Conservation (phyloP, 345 rosid species). For the Salix suchowensis region DNA sequence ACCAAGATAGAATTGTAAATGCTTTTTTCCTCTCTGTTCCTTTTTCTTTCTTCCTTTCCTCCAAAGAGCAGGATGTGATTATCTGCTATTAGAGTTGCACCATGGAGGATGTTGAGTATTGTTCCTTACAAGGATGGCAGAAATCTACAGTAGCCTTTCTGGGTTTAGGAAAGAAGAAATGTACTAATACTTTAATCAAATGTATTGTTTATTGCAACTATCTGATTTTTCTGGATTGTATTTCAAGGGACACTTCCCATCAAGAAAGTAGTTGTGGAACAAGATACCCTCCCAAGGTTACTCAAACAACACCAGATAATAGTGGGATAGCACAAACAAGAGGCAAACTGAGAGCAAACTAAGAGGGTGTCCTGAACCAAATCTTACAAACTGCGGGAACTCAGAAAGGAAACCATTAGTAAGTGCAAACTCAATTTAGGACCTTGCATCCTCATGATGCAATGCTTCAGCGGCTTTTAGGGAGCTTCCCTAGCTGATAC, state of each 20-base stretch:
- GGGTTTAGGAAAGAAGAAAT: neutral
- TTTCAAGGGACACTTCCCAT: neutral
- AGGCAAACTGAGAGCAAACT: neutral
- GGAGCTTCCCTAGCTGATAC: neutral
- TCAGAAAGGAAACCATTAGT: neutral
- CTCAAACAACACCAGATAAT: neutral
- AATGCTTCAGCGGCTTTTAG: neutral
- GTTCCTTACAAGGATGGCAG: neutral
- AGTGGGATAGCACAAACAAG: neutral
- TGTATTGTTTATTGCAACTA: neutral
- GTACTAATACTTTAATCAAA: neutral
- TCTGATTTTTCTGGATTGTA: neutral
- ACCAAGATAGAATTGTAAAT: neutral
- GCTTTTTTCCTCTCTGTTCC: neutral
- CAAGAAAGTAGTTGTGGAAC: neutral
- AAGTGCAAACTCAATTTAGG: neutral
- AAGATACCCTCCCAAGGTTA: neutral
- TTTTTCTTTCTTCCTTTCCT: neutral
- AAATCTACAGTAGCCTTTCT: neutral
- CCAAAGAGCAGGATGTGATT: neutral
- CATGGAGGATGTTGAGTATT: neutral
- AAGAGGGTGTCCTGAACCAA: neutral
- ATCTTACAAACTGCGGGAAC: neutral
- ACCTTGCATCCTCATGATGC: neutral
- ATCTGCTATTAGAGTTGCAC: neutral